Base-by-base conservation (phyloP, 2,329 filamentous ascomycete genomes). In the Colletotrichum lindemuthianum region DNA sequence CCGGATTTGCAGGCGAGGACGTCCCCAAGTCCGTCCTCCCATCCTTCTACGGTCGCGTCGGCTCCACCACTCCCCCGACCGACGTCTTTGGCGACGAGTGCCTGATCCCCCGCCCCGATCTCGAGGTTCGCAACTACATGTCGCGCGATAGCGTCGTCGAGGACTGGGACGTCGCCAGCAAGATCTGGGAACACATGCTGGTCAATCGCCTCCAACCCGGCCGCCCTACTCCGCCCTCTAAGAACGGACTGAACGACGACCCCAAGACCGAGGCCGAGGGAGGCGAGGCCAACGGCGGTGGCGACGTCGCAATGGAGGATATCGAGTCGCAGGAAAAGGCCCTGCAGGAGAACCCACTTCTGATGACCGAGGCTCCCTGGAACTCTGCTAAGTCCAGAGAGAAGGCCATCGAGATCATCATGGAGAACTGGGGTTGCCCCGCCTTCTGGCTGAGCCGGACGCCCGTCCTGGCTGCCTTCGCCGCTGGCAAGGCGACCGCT, bases 1-100 rank as follows among this genome's bases (percentile, higher is more conserved):
- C 94, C 65, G 96, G 96, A 63, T 99, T 98, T 74, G 96, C 96
- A 11, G 96, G 96, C 74, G 96, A 99, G 86, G 96, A 99, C 80
- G 91, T 93, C 1, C 96, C 96, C 71, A 98, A 98, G 82, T 93
- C 92, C 36, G 89, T 98, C 61, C 86, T 97, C 63, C 94, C 95
- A 34, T 96, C 93, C 48, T 93, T 91, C 81, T 99, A 99, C 80
- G 94, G 92, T 59, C 81, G 84, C 73, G 72, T 85, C 59, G 84
- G 77, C 67, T 80, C 81, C 60, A 79, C 77, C 60, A 78, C 83
- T 48, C 72, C 79, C 32, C 82, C 85, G 53, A 81, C 79, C 71
- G 82, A 88, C 60, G 82, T 96, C 64, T 98, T 94, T 72, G 96
- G 96, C 79, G 96, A 99, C 76, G 95, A 97, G 77, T 89, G 90